Evolutionary conservation across 306 rosid genomes (phyloP).

Genomic region (Astragalus glycyphyllos): DNA sequence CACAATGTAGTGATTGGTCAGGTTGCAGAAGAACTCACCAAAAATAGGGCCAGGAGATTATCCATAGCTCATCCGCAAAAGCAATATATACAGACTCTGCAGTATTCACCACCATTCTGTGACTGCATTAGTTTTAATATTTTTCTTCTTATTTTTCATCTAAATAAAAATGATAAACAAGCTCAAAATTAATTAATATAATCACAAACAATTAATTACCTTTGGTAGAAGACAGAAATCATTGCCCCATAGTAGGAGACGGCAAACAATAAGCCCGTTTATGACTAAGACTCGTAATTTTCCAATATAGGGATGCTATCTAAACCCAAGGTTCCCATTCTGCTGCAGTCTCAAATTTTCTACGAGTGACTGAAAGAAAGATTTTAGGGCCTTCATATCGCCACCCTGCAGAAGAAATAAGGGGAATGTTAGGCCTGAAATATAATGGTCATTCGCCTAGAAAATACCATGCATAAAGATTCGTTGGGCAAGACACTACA

Average conservation of each 20-base stretch:
- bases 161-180: background rate
- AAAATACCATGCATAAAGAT: constrained; percentile 31
- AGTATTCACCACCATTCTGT: constrained; percentile 38
- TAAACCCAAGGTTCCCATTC: constrained; percentile 84
- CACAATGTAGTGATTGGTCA: constrained; percentile 39
- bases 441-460: constrained; percentile 25
- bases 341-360: constrained; percentile 85
- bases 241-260: constrained; percentile 41
- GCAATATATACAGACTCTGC: constrained; percentile 79
- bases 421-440: constrained; percentile 19
- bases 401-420: constrained; percentile 66
- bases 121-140: constrained; percentile 14
- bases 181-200: constrained; percentile 21
- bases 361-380: constrained; percentile 75
- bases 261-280: constrained; percentile 39
- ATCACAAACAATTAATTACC: constrained; percentile 50
- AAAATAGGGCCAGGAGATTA: constrained; percentile 39
- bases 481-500: constrained; percentile 23
- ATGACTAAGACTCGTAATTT: constrained; percentile 35
- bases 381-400: constrained; percentile 81
- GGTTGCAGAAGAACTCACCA: constrained; percentile 42
- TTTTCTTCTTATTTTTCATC: background rate
- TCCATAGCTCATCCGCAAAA: constrained; percentile 60
- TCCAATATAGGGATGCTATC: constrained; percentile 71
- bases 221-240: constrained; percentile 54